Evolutionary conservation across 495 filamentous ascomycete genomes (phyloP), one percentile per base, ranked within the genome.

Genomic region (Penicillium soppii): DNA sequence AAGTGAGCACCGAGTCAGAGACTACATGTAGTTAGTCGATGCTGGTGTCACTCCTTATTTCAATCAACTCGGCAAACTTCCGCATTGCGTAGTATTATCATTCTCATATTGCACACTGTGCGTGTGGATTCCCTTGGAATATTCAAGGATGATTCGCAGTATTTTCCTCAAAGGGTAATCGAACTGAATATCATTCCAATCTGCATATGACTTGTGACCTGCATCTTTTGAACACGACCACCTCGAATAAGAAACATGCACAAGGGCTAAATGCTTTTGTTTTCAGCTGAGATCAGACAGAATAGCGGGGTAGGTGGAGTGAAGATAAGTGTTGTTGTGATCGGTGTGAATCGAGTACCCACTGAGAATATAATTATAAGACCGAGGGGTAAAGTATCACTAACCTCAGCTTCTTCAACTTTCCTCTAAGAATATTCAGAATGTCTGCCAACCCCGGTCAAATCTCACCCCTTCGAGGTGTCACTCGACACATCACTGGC

Each of bases 401-500:
- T 29, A 12, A 13, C 36, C 25, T 15, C 23, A 15, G 4, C 20
- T 22, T 27, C 19, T 29, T 19, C 9, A 9, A n/a, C 4, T 7
- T 4, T 13, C 8, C 16, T 35, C 10, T 10, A n/a, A n/a, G n/a
- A n/a, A n/a, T n/a, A 27, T 23, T 15, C 15, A 36, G 4, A 33
- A 48, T 48, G 51, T 4, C 44, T 20, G 53, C 61, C 32, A 59
- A 55, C n/a, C 29, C 42, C 21, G 47, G 51, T 39, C 51, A 67
- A 29, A 57, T 59, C 33, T 62, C 67, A 1, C 56, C 62, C 4
- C 60, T 76, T 43, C 71, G 56, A 0, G 43, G 58, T 8, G 48
- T 68, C 36, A 74, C 65, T 25, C 65, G 64, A 26, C 60, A 69
- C 57, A 75, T 76, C 49, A 76, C 73, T 19, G 62, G 61, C 37